phyloP scores from a whole-genome alignment of 371 early-diverging fungal genomes.

The Mucor saturninus region DNA sequence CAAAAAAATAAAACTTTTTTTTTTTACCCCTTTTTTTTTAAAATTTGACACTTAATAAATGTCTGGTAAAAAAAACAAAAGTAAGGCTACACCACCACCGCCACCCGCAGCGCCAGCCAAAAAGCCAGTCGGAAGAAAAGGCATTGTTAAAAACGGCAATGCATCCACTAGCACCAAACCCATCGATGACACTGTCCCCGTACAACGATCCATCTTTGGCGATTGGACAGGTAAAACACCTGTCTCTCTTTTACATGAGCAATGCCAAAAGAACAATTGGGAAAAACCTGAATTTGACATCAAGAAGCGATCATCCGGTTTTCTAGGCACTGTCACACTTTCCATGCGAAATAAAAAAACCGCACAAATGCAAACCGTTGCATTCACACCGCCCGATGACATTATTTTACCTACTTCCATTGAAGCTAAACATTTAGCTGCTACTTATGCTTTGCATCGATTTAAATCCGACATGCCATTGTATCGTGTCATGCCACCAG shows the following conservation, averaged over 20 bases:
- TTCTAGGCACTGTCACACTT: slow-evolving; percentile 61
- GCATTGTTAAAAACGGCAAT: slow-evolving; percentile 52
- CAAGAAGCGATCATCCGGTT: slow-evolving; percentile 47
- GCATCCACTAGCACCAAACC: slow-evolving; percentile 22
- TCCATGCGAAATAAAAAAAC: slow-evolving; percentile 76
- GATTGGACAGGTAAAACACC: slow-evolving; percentile 91
- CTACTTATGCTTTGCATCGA: slow-evolving; percentile 84
- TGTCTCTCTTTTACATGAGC: slow-evolving; percentile 75
- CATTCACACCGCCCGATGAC: slow-evolving; percentile 48
- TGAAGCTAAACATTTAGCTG: slow-evolving; percentile 81
- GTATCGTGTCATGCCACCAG: slow-evolving; percentile 77
- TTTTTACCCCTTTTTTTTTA: not conserved
- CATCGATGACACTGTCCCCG: slow-evolving; percentile 19
- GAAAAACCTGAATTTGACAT: slow-evolving; percentile 72
- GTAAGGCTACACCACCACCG: slow-evolving; percentile 13
- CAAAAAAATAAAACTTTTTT: not conserved
- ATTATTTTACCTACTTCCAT: slow-evolving; percentile 53
- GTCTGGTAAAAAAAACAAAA: slow-evolving; percentile 41
- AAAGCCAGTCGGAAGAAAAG: slow-evolving; percentile 12
- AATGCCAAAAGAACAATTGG: slow-evolving; percentile 81
- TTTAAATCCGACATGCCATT: slow-evolving; percentile 75
- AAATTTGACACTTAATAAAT: slow-evolving; percentile 9
- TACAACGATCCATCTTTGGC: slow-evolving; percentile 60
- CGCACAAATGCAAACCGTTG: slow-evolving; percentile 61
- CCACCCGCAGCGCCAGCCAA: slow-evolving; percentile 6